A percentile compares a stretch with the other conserved stretches of the same genome.
Evolutionary conservation across 202 grass and related monocot species (phyloP).

Genomic region (Sporobolus alterniflorus): DNA sequence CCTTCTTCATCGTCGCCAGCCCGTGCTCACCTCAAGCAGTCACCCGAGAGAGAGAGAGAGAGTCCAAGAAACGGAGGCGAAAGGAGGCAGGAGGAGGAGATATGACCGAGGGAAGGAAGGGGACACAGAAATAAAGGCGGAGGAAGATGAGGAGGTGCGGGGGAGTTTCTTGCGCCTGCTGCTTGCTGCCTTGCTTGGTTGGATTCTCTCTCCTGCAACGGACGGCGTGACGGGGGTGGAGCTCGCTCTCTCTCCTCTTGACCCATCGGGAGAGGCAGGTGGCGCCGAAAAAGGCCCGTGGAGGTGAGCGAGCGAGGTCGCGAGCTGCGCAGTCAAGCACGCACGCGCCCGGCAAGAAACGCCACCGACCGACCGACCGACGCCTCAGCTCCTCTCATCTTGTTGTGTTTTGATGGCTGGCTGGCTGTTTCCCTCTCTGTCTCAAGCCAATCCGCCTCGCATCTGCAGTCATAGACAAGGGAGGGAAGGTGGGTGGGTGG

Average conservation of each 20-base stretch:
- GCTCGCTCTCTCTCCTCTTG: slow-evolving; percentile 31
- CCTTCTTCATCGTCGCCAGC: slow-evolving; percentile 57
- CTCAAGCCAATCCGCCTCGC: slow-evolving; percentile 22
- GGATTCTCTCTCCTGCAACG: slow-evolving; percentile 34
- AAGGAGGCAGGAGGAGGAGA: slow-evolving; percentile 19
- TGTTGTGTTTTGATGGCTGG: neutral
- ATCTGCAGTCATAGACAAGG: neutral
- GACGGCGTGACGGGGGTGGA: slow-evolving; percentile 45
- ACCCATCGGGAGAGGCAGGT: slow-evolving; percentile 47
- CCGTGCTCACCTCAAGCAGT: neutral
- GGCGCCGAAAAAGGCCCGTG: slow-evolving; percentile 67
- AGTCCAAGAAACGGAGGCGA: slow-evolving; percentile 22
- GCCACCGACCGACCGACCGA: slow-evolving; percentile 36
- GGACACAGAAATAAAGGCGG: slow-evolving; percentile 50
- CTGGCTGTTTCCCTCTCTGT: slow-evolving; percentile 21
- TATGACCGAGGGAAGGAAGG: slow-evolving; percentile 31
- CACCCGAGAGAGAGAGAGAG: no score
- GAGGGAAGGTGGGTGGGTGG: neutral
- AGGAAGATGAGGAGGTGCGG: neutral
- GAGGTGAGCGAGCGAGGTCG: neutral
- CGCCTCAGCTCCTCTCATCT: slow-evolving; percentile 7
- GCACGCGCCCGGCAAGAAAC: slow-evolving; percentile 20
- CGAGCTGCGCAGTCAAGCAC: neutral
- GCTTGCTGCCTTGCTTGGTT: neutral
- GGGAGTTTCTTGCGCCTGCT: slow-evolving; percentile 53